Evolutionary conservation across 75 land plant species (phyloP), one percentile per base, ranked within the genome.

Genomic region (Isoetes taiwanensis): DNA sequence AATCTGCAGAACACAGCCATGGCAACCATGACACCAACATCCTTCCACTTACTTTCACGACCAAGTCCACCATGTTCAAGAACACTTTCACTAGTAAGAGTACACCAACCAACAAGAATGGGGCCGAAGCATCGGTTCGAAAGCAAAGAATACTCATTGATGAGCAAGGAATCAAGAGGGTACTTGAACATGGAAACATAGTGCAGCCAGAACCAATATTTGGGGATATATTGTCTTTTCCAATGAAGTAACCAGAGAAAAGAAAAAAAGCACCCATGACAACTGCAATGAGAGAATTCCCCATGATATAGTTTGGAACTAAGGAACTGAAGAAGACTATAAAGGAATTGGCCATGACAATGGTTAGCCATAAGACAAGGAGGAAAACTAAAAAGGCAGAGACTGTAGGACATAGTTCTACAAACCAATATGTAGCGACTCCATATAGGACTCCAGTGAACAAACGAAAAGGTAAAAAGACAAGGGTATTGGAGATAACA

Each of bases 211-310:
- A 81, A 16, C 89, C 96, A 93, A 52, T 72, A 84, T 39, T 63
- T 65, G 10, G 98, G 98, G 65, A 93, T 64, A 64, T 46, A n/a
- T 72, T 72, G 3, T 74, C 79, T 65, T 77, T 73, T 12, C 83
- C 53, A 4, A 93, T 84, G 76, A 93, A 93, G 61, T 83, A 93
- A 3, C 98, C 98, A 27, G 95, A 87, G 75, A 93, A 93, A 25
- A 93, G 73, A 43, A 87, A 93, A 58, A 84, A 93, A 10, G 75
- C 82, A 3, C 75, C 98, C 11, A 88, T 71, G 20, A 69, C 32
- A 1, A 65, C 63, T 30, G 78, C 62, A 27, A 81, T 66, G 26
- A 88, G 67, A 5, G 95, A 80, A 4, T 79, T 83, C 14, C 90
- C 98, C 25, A 87, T 68, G 21, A 87, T 84, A 72, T 61, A 93